phyloP scores from a whole-genome alignment of 2,329 filamentous ascomycete genomes.

The Beauveria sp. region DNA sequence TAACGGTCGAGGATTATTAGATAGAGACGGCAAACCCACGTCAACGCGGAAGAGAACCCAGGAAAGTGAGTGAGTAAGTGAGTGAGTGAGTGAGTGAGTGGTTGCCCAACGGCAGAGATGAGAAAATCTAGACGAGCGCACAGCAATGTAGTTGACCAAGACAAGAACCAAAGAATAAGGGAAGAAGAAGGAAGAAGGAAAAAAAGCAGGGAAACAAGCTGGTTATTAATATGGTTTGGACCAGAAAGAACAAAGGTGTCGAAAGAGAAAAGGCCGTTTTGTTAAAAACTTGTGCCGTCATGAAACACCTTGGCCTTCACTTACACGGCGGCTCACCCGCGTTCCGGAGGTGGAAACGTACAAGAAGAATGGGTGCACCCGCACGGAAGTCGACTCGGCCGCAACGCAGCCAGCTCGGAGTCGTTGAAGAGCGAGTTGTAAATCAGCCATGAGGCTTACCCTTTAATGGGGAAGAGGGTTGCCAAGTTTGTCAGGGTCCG shows the following conservation, averaged over 20 bases:
- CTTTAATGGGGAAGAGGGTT: background rate
- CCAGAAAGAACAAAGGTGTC: too few species aligned
- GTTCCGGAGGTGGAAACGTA: background rate
- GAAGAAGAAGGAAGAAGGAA: too few species aligned
- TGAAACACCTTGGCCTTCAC: conserved; percentile 9
- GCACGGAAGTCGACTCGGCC: background rate
- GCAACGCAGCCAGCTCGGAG: background rate
- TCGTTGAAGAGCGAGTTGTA: background rate
- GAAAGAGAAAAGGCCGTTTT: too few species aligned
- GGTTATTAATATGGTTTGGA: too few species aligned
- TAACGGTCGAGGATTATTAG: background rate
- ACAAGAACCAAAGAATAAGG: too few species aligned
- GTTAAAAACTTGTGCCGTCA: background rate
- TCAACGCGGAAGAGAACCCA: conserved; percentile 6
- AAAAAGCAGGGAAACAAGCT: too few species aligned
- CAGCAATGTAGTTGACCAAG: background rate
- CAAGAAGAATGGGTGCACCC: background rate
- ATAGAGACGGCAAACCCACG: conserved; percentile 1
- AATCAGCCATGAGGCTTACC: too few species aligned
- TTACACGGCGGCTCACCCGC: background rate
- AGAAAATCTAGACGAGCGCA: background rate
- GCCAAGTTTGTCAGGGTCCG: background rate
- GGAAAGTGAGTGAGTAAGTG: background rate
- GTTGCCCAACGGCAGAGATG: background rate
- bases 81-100: background rate